phyloP scores from a whole-genome alignment of 1,139 yeast species.

The Geotrichum fermentans region DNA sequence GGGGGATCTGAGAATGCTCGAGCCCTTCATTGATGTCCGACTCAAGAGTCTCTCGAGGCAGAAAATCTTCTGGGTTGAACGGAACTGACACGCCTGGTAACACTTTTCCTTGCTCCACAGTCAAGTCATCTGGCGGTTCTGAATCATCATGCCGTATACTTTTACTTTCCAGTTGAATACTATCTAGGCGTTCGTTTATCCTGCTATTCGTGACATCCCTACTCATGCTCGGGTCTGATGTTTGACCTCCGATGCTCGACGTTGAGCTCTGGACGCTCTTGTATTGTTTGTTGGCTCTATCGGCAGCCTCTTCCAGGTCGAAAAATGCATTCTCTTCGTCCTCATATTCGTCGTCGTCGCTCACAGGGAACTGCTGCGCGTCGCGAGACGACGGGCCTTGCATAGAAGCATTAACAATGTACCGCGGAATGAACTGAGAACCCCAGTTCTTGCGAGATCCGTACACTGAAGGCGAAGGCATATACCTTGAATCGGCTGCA shows the following conservation, averaged over 20 bases:
- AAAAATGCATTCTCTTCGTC: slow-evolving; percentile 17
- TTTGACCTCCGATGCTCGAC: slow-evolving; percentile 10
- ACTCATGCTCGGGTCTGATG: slow-evolving; percentile 6
- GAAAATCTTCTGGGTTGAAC: slow-evolving; percentile 26
- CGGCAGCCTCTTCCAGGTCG: slow-evolving; percentile 17
- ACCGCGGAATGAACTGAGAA: slow-evolving; percentile 26
- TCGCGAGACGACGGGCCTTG: slow-evolving; percentile 1
- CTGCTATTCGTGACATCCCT: neutral
- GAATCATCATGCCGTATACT: slow-evolving; percentile 17
- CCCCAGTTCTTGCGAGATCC: slow-evolving; percentile 24
- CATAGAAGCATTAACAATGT: slow-evolving; percentile 12
- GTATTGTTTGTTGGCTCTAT: slow-evolving; percentile 4
- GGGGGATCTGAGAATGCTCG: slow-evolving; percentile 7
- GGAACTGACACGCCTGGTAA: slow-evolving; percentile 21
- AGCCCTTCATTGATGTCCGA: slow-evolving; percentile 13
- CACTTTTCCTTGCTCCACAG: slow-evolving; percentile 19
- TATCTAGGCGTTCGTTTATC: slow-evolving; percentile 10
- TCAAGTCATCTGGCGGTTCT: slow-evolving; percentile 32
- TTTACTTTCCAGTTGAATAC: slow-evolving; percentile 16
- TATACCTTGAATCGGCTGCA: slow-evolving; percentile 3
- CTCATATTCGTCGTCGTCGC: slow-evolving; percentile 18
- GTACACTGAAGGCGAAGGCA: slow-evolving; percentile 26
- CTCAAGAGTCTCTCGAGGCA: slow-evolving; percentile 18
- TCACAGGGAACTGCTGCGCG: slow-evolving; percentile 6
- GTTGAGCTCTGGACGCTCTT: slow-evolving; percentile 13